Conservation (phyloP, 1,139 yeast species). For the Maudiozyma humilis region DNA sequence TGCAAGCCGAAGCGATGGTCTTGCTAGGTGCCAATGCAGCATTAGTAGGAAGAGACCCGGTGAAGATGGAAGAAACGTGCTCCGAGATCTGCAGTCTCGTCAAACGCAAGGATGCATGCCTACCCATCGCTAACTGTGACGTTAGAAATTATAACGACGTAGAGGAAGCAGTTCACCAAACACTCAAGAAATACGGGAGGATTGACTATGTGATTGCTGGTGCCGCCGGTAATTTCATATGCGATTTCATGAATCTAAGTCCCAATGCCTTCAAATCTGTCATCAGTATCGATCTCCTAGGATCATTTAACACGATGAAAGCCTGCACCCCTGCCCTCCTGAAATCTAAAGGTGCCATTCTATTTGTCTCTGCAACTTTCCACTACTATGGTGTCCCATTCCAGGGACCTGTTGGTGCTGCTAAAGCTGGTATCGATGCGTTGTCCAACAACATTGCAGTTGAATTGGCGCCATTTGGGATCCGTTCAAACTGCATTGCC, state of each 20-base stretch:
- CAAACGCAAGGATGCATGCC: conserved; percentile 54
- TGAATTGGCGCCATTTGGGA: conserved; percentile 82
- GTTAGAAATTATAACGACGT: conserved; percentile 61
- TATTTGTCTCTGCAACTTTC: conserved; percentile 78
- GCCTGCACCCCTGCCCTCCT: conserved; percentile 62
- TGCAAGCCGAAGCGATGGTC: conserved; percentile 76
- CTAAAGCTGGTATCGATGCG: conserved; percentile 91
- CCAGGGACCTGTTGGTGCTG: conserved; percentile 84
- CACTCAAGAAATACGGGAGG: conserved; percentile 54
- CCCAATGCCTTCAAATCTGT: conserved; percentile 84
- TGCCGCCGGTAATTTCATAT: conserved; percentile 87
- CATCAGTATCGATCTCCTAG: conserved; percentile 72
- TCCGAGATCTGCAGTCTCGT: conserved; percentile 51
- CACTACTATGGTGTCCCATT: conserved; percentile 83
- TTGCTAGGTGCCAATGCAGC: conserved; percentile 80
- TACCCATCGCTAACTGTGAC: conserved; percentile 64
- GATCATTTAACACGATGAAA: conserved; percentile 80
- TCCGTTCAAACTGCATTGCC: conserved; percentile 72
- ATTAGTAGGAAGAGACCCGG: conserved; percentile 66
- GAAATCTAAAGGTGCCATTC: conserved; percentile 57
- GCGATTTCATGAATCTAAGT: conserved; percentile 70
- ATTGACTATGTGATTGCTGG: conserved; percentile 86
- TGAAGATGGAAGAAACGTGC: conserved; percentile 60
- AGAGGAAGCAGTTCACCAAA: conserved; percentile 50
- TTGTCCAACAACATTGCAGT: conserved; percentile 73